Conservation (phyloP, 768 basidiomycete species). For the Xerocomellus chrysenteron region DNA sequence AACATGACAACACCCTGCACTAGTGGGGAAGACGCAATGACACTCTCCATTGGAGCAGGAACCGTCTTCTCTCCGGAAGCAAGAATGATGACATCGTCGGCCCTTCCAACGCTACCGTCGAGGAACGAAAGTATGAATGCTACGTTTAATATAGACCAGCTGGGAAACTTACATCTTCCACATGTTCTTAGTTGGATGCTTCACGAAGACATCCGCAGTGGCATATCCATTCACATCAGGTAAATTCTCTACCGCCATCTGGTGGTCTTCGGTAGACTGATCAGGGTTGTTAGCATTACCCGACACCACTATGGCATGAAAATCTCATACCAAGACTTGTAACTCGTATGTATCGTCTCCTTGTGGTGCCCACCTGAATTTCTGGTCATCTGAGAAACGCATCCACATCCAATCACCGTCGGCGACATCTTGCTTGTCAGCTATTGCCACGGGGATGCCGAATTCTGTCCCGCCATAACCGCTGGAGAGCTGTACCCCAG, state of each 20-base stretch:
- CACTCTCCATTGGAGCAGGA: constrained; percentile 26
- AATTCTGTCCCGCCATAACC: constrained; percentile 40
- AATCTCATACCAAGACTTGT: constrained; percentile 35
- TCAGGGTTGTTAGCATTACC: background rate
- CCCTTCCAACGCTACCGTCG: constrained; percentile 31
- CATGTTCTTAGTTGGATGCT: constrained; percentile 43
- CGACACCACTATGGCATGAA: background rate
- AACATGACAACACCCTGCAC: constrained; percentile 34
- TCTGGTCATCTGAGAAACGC: constrained; percentile 20
- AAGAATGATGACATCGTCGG: constrained; percentile 36
- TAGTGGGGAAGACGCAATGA: constrained; percentile 22
- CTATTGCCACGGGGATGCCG: constrained; percentile 6
- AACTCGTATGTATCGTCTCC: constrained; percentile 37
- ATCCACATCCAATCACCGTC: constrained; percentile 39
- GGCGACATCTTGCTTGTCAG: constrained; percentile 11
- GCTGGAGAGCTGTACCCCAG: constrained; percentile 34
- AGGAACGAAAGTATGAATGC: background rate
- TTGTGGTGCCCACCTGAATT: constrained; percentile 31
- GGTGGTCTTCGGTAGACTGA: background rate
- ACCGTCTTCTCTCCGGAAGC: constrained; percentile 23
- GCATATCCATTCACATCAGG: constrained; percentile 41
- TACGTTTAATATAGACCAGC: background rate
- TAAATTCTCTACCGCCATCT: constrained; percentile 33
- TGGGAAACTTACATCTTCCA: constrained; percentile 33
- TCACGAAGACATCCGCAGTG: constrained; percentile 42